phyloP scores from a whole-genome alignment of 805 yeast species.

The Myxozyma kluyveri region DNA sequence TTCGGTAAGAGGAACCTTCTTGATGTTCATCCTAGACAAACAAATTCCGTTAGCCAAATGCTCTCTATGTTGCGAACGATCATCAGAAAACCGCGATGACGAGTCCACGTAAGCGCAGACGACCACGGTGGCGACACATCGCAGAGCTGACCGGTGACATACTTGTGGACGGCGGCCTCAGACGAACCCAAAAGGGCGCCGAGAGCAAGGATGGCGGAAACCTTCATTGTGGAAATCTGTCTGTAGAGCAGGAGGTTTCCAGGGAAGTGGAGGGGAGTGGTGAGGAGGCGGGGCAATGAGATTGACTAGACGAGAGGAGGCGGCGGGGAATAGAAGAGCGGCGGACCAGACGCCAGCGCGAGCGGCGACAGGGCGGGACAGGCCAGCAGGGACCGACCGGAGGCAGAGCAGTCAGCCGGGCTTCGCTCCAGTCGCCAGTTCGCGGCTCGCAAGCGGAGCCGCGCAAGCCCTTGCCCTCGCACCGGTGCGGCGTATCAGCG shows the following conservation, averaged over 20 bases:
- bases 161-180: slow-evolving; percentile 39
- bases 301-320: background rate
- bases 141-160: slow-evolving; percentile 18
- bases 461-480: background rate
- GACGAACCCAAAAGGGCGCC: slow-evolving; percentile 28
- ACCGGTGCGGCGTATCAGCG: background rate
- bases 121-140: background rate
- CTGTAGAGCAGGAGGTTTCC: background rate
- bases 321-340: background rate
- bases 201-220: slow-evolving; percentile 24
- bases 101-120: background rate
- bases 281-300: background rate
- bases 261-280: background rate
- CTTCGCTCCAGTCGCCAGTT: too few species aligned
- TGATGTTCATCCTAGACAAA: slow-evolving; percentile 52
- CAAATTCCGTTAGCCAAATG: background rate
- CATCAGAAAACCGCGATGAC: background rate
- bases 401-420: too few species aligned
- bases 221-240: slow-evolving; percentile 20
- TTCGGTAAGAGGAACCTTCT: slow-evolving; percentile 58
- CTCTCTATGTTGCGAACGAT: slow-evolving; percentile 3
- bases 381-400: too few species aligned
- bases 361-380: background rate
- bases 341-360: background rate
- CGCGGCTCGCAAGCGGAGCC: too few species aligned